Evolutionary conservation across 257 asterid genomes (phyloP).

Genomic region (Nicotiana tomentosiformis): DNA sequence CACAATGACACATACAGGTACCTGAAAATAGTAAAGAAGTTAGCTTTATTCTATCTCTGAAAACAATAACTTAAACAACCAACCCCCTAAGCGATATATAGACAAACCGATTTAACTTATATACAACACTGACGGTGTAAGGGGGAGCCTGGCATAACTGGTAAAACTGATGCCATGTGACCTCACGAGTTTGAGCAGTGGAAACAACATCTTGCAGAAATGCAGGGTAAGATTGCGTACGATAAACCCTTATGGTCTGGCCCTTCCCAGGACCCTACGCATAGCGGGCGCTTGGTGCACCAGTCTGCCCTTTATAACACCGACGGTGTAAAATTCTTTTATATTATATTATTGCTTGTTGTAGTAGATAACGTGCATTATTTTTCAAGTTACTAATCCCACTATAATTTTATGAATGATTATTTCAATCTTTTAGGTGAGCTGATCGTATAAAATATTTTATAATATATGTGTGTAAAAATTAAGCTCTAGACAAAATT

Average conservation of each 20-base stretch:
- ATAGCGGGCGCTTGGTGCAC: no score
- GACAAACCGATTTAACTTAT: background rate
- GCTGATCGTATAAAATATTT: no score
- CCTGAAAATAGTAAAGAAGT: conserved; percentile 11
- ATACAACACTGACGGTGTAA: background rate
- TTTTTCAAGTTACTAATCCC: background rate
- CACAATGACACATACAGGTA: conserved; percentile 32
- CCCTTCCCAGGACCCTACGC: no score
- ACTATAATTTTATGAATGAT: background rate
- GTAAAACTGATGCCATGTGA: no score
- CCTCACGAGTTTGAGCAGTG: no score
- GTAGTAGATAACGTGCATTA: background rate
- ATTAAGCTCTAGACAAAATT: background rate
- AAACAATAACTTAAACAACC: background rate
- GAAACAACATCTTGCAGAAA: no score
- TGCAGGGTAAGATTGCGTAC: no score
- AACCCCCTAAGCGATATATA: background rate
- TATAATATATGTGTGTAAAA: background rate
- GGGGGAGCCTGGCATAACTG: no score
- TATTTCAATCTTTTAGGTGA: background rate
- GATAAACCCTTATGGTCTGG: no score
- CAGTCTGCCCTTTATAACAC: no score
- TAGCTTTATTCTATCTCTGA: background rate
- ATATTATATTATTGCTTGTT: no score
- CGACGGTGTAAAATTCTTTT: no score